These are phyloP conservation scores for Fusarium xylarioides DNA, from an alignment of 2,329 filamentous ascomycete species.

Conservation along the genomic window DNA sequence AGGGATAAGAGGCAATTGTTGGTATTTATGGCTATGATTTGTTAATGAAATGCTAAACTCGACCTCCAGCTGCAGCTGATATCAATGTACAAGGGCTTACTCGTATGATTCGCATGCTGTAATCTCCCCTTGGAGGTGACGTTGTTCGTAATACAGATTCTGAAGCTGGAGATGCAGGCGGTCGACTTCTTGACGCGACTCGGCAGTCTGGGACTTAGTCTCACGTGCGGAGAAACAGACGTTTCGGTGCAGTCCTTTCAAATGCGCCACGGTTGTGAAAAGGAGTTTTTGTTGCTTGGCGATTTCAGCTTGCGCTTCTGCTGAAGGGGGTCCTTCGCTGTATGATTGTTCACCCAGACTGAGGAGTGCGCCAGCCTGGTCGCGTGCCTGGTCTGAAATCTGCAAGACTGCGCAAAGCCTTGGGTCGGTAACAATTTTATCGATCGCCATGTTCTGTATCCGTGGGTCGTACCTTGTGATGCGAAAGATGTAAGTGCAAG, in stretches of 20 bases:
- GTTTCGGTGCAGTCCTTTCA: constrained; percentile 84
- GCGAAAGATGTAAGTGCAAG: neutral
- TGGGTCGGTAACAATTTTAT: constrained; percentile 53
- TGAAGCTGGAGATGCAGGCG: constrained; percentile 90
- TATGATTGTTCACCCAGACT: constrained; percentile 59
- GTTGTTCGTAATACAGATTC: constrained; percentile 96
- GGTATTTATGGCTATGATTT: constrained; percentile 80
- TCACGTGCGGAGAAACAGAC: constrained; percentile 83
- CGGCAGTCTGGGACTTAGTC: constrained; percentile 86
- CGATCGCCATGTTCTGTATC: constrained; percentile 48
- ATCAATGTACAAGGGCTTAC: constrained; percentile 61
- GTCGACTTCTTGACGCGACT: constrained; percentile 91
- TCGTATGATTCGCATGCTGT: constrained; percentile 89
- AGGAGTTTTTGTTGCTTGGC: constrained; percentile 83
- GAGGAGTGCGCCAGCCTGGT: constrained; percentile 74
- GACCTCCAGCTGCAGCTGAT: neutral
- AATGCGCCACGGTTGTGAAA: constrained; percentile 78
- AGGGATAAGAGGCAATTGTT: constrained; percentile 83
- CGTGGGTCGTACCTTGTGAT: neutral
- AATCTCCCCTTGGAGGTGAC: constrained; percentile 90
- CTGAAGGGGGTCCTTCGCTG: constrained; percentile 51
- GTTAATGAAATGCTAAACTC: constrained; percentile 6
- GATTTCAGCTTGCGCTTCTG: constrained; percentile 65
- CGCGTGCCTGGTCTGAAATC: constrained; percentile 76
- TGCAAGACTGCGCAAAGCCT: constrained; percentile 73